A percentile compares a stretch with the other conserved stretches of the same genome.
Evolutionary conservation across 2,329 filamentous ascomycete species (phyloP).

Genomic region (Hypoxylon rubiginosum): DNA sequence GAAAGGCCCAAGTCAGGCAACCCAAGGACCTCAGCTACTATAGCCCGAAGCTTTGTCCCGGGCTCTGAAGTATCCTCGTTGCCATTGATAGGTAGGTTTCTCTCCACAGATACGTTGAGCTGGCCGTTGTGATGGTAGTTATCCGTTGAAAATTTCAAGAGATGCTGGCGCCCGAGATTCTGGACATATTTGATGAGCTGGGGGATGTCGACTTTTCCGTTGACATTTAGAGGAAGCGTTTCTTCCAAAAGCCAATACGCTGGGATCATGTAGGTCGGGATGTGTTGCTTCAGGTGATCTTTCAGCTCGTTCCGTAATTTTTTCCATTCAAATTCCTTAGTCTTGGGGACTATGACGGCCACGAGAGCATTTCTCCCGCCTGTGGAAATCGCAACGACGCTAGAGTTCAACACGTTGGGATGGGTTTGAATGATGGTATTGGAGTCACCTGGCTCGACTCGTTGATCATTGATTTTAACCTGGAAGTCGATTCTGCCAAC

Average conservation of each 20-base stretch:
- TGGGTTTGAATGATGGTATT: conserved; percentile 1
- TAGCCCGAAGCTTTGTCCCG: conserved; percentile 8
- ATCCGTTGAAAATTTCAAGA: conserved; percentile 7
- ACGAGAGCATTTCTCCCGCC: conserved; percentile 9
- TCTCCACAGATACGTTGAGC: not conserved
- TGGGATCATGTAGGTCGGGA: conserved; percentile 48
- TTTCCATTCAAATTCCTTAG: not conserved
- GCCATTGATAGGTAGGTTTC: no score
- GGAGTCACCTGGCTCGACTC: conserved; percentile 4
- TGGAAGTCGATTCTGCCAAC: conserved; percentile 12
- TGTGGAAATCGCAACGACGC: conserved; percentile 13
- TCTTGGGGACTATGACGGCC: not conserved
- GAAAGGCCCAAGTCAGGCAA: conserved; percentile 19
- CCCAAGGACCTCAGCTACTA: conserved; percentile 30
- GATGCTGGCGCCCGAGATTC: not conserved
- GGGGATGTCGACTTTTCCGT: conserved; percentile 43
- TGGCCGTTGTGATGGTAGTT: not conserved
- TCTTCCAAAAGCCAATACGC: conserved; percentile 41
- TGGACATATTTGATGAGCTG: conserved; percentile 5
- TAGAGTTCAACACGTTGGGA: conserved; percentile 8
- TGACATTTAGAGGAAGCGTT: conserved; percentile 41
- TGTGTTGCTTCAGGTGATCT: not conserved
- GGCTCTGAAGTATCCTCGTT: no score
- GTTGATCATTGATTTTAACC: conserved; percentile 6
- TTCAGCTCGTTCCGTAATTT: not conserved